phyloP scores from a whole-genome alignment of 2,329 filamentous ascomycete genomes.

The Thermoascus crustaceus region DNA sequence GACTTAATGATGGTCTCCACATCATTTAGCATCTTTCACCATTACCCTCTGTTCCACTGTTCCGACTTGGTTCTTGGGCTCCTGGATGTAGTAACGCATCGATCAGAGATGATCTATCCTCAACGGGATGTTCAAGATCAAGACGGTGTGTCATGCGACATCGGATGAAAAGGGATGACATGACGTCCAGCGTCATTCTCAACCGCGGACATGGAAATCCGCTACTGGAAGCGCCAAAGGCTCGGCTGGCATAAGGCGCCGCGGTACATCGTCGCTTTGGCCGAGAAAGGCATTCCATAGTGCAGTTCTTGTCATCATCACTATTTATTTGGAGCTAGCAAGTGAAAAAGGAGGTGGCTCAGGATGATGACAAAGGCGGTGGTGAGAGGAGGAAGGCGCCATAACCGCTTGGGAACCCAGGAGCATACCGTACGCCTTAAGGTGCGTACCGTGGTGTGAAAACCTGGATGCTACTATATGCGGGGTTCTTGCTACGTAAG shows the following conservation, averaged over 20 bases:
- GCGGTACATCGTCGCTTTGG: slow-evolving; percentile 65
- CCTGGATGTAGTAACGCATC: slow-evolving; percentile 64
- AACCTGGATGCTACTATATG: too few species aligned
- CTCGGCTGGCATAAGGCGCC: slow-evolving; percentile 62
- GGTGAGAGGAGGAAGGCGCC: too few species aligned
- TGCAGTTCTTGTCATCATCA: slow-evolving; percentile 56
- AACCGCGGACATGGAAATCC: slow-evolving; percentile 47
- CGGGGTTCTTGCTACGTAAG: too few species aligned
- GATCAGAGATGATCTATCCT: slow-evolving; percentile 68
- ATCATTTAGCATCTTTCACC: slow-evolving; percentile 66
- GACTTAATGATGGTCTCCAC: slow-evolving; percentile 63
- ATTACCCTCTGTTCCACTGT: slow-evolving; percentile 77
- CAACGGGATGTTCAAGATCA: slow-evolving; percentile 64
- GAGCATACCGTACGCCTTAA: too few species aligned
- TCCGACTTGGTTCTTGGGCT: slow-evolving; percentile 73
- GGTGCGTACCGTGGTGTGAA: too few species aligned
- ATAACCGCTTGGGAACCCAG: too few species aligned
- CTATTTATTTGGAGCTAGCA: slow-evolving; percentile 66
- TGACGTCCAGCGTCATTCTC: too few species aligned
- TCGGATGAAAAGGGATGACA: slow-evolving; percentile 58
- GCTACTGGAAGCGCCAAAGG: slow-evolving; percentile 53
- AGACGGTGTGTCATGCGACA: slow-evolving; percentile 58
- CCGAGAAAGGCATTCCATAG: slow-evolving; percentile 46
- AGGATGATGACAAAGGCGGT: slow-evolving; percentile 38
- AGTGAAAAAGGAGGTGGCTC: slow-evolving; percentile 55